Evolutionary conservation across 2,329 filamentous ascomycete species (phyloP).

Genomic region (Elsinoe perseae): DNA sequence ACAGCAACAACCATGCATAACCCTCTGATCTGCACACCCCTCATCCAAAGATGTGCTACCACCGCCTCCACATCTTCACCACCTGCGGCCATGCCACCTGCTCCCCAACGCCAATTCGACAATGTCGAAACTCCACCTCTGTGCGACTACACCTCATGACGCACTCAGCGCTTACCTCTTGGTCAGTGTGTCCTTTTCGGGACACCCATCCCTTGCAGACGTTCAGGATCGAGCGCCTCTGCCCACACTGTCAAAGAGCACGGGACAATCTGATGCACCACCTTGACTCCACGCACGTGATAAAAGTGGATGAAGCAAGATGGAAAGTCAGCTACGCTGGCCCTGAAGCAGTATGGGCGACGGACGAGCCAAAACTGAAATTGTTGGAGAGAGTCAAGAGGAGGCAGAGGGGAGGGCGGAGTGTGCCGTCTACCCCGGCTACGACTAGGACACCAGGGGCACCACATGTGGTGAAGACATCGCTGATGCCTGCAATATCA

Average conservation of each 20-base stretch:
- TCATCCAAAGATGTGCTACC: conserved; percentile 34
- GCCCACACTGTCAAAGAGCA: conserved; percentile 26
- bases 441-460: background rate
- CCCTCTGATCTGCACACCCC: background rate
- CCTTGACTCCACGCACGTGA: conserved; percentile 24
- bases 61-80: conserved; percentile 36
- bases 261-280: conserved; percentile 25
- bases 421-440: background rate
- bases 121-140: conserved; percentile 29
- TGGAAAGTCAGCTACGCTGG: conserved; percentile 37
- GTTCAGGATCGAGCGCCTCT: conserved; percentile 29
- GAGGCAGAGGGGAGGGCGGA: background rate
- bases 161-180: conserved; percentile 17
- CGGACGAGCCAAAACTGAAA: conserved; percentile 24
- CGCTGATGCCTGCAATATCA: no score
- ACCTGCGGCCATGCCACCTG: conserved; percentile 37
- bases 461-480: no score
- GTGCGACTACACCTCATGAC: conserved; percentile 17
- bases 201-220: conserved; percentile 32
- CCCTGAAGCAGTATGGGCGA: conserved; percentile 26
- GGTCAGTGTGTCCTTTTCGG: conserved; percentile 23
- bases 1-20: background rate
- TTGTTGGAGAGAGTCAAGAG: conserved; percentile 22
- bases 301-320: conserved; percentile 33
- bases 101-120: conserved; percentile 28